A percentile compares a stretch with the other conserved stretches of the same genome.
Conservation (phyloP, 2,329 filamentous ascomycete genomes). For the Fusarium decemcellulare region DNA sequence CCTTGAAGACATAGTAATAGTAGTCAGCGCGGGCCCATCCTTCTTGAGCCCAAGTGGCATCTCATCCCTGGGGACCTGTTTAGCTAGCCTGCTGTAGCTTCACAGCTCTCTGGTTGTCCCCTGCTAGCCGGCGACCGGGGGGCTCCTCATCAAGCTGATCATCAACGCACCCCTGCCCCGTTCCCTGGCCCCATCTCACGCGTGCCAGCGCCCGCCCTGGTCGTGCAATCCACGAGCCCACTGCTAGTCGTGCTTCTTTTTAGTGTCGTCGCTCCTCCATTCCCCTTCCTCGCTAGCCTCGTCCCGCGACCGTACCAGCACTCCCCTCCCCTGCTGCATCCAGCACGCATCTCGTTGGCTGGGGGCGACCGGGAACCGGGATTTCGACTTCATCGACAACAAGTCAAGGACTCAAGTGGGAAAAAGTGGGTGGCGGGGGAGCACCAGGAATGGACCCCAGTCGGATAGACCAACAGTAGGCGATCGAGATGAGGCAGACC, state of each 20-base stretch:
- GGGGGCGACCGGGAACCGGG: neutral
- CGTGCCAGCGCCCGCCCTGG: neutral
- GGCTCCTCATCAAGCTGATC: neutral
- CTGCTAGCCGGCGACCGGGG: no score
- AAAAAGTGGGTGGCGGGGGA: slow-evolving; percentile 2
- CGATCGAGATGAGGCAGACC: slow-evolving; percentile 10
- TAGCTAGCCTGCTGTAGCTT: no score
- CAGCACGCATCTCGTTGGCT: neutral
- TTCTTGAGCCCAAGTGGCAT: no score
- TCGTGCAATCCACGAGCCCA: slow-evolving; percentile 7
- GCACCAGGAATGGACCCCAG: neutral
- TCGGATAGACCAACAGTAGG: neutral
- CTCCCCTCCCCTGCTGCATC: neutral
- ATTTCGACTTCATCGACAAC: neutral
- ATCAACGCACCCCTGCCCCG: neutral
- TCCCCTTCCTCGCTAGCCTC: slow-evolving; percentile 3
- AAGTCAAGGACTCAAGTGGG: neutral
- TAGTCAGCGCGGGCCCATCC: no score
- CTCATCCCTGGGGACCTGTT: no score
- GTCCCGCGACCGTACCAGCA: neutral
- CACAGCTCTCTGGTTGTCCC: no score
- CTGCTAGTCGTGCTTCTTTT: no score
- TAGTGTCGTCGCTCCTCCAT: neutral
- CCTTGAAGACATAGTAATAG: no score
- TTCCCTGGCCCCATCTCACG: neutral